Percentiles rank a stretch among this genome's conserved stretches.
Conservation (phyloP, 2,329 filamentous ascomycete genomes). For the Cladosporium cucumerinum region DNA sequence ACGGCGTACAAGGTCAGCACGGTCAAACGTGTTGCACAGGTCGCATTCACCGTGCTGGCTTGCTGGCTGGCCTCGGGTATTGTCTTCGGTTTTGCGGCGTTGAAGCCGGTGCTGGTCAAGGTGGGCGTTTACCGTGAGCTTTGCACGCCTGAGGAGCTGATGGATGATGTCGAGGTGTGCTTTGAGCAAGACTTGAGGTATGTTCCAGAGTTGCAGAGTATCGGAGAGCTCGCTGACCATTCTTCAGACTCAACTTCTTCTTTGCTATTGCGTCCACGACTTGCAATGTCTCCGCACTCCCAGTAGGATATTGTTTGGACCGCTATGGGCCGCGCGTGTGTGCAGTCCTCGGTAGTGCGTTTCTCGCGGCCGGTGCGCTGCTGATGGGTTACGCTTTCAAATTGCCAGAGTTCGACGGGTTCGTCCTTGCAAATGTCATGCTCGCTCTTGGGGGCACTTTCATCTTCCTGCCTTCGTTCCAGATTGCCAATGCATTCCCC, state of each 20-base stretch:
- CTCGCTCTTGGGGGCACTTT: constrained; percentile 49
- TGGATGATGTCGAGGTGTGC: constrained; percentile 50
- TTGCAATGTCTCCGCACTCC: constrained; percentile 81
- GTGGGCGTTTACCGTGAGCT: constrained; percentile 67
- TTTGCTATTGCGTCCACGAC: constrained; percentile 85
- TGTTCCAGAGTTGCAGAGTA: neutral
- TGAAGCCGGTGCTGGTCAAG: constrained; percentile 74
- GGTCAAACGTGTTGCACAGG: constrained; percentile 53
- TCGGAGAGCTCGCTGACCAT: neutral
- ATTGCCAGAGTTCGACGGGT: constrained; percentile 66
- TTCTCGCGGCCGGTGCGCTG: constrained; percentile 64
- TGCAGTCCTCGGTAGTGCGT: constrained; percentile 65
- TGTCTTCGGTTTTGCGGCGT: constrained; percentile 78
- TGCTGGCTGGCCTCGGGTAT: constrained; percentile 75
- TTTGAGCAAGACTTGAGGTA: constrained; percentile 54
- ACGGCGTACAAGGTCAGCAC: constrained; percentile 50
- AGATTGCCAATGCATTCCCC: constrained; percentile 49
- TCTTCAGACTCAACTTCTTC: constrained; percentile 70
- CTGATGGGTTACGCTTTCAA: constrained; percentile 66
- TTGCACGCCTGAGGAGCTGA: constrained; percentile 55
- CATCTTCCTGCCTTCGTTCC: constrained; percentile 50
- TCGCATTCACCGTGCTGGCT: constrained; percentile 64
- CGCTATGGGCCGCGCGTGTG: constrained; percentile 74
- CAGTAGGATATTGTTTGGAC: constrained; percentile 81
- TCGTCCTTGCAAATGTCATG: constrained; percentile 47